Base-by-base conservation (phyloP, 495 filamentous ascomycete genomes). In the Tuber indicum region DNA sequence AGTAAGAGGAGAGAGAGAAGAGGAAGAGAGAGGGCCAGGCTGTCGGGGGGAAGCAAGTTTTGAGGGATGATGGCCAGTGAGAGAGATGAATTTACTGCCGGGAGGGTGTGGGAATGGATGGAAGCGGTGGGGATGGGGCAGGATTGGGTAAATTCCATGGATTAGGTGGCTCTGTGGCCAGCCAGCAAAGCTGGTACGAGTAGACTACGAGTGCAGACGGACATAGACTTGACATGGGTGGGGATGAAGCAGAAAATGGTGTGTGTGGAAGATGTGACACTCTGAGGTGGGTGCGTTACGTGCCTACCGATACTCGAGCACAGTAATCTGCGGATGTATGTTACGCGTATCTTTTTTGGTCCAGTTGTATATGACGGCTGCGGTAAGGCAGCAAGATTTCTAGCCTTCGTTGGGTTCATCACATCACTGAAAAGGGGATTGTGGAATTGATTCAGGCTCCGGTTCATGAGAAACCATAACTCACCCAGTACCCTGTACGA, bases 11-110 rank as follows among this genome's bases (percentile, higher is more conserved):
- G 44, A 66, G 45, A 74, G 47, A 70, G 74, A 75, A 62, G 45
- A 72, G 73, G n/a, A n/a, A n/a, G n/a, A 72, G 79, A 76, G 78
- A 80, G 75, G 79, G 72, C 71, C 76, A 70, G 79, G 58, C 41
- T 42, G 52, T 72, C 74, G 70, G 76, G 78, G 72, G 45, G 74
- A 81, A 81, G 79, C 78, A 75, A 81, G 78, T 81, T 81, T 81
- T 80, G 78, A 79, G 73, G 23, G 75, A 74, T n/a, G n/a, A 32
- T 75, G 73, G 73, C 19, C 36, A 47, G 72, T 44, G 70, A 45
- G 44, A 42, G 73, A 42, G 73, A 72, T 75, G 43, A 43, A 70
- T 70, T 46, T 42, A 43, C 69, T 72, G 73, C 75, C 69, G 62
- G 74, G 58, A 6, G 46, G 78, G 42, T 43, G 42, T 41, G 78